Conservation (phyloP, 2,329 filamentous ascomycete genomes). For the Pyrenophora tritici-repentis region DNA sequence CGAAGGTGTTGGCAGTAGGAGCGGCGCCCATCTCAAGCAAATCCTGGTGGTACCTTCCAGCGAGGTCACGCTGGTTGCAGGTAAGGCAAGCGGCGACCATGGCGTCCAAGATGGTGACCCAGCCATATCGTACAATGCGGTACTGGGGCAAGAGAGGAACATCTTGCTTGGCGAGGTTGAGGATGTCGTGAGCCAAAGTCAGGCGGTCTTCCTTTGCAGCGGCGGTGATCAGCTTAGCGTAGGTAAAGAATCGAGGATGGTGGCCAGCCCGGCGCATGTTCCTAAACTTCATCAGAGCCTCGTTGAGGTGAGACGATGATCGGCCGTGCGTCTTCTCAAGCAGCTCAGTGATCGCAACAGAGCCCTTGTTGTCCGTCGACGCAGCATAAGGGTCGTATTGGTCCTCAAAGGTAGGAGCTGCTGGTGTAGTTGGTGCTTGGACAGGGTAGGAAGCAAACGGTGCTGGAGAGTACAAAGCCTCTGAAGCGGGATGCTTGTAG, state of each 20-base stretch:
- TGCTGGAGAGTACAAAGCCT: slow-evolving; percentile 54
- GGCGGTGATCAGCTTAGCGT: slow-evolving; percentile 90
- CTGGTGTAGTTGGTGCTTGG: slow-evolving; percentile 56
- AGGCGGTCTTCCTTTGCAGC: slow-evolving; percentile 84
- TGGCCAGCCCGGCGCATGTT: slow-evolving; percentile 92
- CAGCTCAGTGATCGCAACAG: slow-evolving; percentile 85
- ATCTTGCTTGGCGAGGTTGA: slow-evolving; percentile 86
- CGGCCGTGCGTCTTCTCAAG: slow-evolving; percentile 80
- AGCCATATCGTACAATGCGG: slow-evolving; percentile 86
- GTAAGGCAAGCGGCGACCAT: slow-evolving; percentile 94
- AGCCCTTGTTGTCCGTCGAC: slow-evolving; percentile 91
- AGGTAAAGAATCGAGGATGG: slow-evolving; percentile 94
- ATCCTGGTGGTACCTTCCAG: slow-evolving; percentile 88
- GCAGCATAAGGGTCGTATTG: slow-evolving; percentile 88
- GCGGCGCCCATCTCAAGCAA: slow-evolving; percentile 87
- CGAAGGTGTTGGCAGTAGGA: slow-evolving; percentile 96
- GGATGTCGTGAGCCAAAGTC: slow-evolving; percentile 81
- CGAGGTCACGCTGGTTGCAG: slow-evolving; percentile 77
- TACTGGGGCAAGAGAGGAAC: slow-evolving; percentile 85
- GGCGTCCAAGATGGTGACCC: slow-evolving; percentile 93
- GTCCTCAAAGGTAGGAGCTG: slow-evolving; percentile 72
- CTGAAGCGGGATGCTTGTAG: slow-evolving; percentile 56
- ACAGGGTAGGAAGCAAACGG: slow-evolving; percentile 56
- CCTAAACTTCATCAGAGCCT: slow-evolving; percentile 81
- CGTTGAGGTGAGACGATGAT: slow-evolving; percentile 73